Evolutionary conservation across 352 stramenopile genomes (phyloP).

Genomic region (Globisporangium viniferum): DNA sequence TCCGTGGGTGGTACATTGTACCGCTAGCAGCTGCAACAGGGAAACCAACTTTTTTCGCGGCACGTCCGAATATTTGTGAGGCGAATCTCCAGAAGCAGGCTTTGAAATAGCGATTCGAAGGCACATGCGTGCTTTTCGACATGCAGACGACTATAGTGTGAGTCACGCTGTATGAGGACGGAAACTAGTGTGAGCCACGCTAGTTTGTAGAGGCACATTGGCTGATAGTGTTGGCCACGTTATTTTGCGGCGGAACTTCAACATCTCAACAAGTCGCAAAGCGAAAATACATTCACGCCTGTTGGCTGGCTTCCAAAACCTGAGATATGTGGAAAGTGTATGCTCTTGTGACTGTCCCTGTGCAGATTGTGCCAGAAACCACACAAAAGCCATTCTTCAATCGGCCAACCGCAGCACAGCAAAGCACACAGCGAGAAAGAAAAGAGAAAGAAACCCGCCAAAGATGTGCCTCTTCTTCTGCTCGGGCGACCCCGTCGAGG

Average conservation of each 20-base stretch:
- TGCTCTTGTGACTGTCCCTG: background rate
- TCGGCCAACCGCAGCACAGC: background rate
- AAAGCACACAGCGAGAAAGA: background rate
- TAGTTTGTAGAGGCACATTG: background rate
- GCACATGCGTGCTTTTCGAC: background rate
- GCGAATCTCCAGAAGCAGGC: background rate
- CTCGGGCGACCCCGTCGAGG: conserved; percentile 62
- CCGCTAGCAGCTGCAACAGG: background rate
- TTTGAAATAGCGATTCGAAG: background rate
- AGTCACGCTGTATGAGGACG: background rate
- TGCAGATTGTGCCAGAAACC: background rate
- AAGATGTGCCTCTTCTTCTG: conserved; percentile 59
- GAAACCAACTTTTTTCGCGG: conserved; percentile 4
- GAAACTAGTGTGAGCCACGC: background rate
- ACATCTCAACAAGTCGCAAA: background rate
- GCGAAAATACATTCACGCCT: background rate
- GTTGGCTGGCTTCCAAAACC: background rate
- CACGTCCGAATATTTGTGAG: background rate
- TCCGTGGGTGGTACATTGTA: conserved; percentile 4
- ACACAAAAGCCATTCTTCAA: background rate
- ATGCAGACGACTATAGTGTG: background rate
- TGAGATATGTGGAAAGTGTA: background rate
- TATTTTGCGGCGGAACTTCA: background rate
- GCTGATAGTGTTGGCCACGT: background rate
- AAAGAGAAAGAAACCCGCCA: background rate